Conservation (phyloP, 371 early-diverging fungal species). For the Mucor piriformis region DNA sequence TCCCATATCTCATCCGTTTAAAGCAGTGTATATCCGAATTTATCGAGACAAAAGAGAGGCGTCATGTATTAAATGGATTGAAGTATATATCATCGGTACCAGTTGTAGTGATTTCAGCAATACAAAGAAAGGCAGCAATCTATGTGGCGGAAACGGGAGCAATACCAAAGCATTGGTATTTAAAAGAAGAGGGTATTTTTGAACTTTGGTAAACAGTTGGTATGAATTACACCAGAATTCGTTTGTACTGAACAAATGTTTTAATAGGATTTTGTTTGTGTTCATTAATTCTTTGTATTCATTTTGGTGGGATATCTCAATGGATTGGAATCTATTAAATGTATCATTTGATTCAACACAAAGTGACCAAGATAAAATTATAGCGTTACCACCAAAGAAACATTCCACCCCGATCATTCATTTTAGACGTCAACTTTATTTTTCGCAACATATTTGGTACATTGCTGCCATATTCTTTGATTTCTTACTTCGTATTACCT, state of each 20-base stretch:
- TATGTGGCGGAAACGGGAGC: slow-evolving; percentile 37
- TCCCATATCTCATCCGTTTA: slow-evolving; percentile 87
- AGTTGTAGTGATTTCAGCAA: slow-evolving; percentile 75
- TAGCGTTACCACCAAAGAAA: slow-evolving; percentile 1
- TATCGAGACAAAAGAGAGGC: slow-evolving; percentile 52
- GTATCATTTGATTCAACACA: slow-evolving; percentile 20
- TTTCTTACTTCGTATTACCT: slow-evolving; percentile 80
- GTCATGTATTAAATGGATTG: slow-evolving; percentile 84
- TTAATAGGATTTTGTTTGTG: slow-evolving; percentile 72
- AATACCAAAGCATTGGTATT: slow-evolving; percentile 44
- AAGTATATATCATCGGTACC: slow-evolving; percentile 89
- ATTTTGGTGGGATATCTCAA: slow-evolving; percentile 92
- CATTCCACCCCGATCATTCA: slow-evolving; percentile 36
- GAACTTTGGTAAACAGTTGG: slow-evolving; percentile 38
- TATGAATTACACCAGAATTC: not conserved
- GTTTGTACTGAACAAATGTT: not conserved
- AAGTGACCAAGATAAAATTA: slow-evolving; percentile 8
- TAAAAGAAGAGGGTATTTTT: slow-evolving; percentile 43
- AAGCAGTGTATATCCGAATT: slow-evolving; percentile 84
- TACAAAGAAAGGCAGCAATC: slow-evolving; percentile 58
- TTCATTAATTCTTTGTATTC: slow-evolving; percentile 89
- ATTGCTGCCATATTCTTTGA: slow-evolving; percentile 75
- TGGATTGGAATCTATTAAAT: slow-evolving; percentile 85
- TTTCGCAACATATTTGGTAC: slow-evolving; percentile 66
- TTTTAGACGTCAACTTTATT: slow-evolving; percentile 69